Percentiles rank a stretch among this genome's conserved stretches.
phyloP scores from a whole-genome alignment of 2,329 filamentous ascomycete genomes.

The Talaromyces sp. region DNA sequence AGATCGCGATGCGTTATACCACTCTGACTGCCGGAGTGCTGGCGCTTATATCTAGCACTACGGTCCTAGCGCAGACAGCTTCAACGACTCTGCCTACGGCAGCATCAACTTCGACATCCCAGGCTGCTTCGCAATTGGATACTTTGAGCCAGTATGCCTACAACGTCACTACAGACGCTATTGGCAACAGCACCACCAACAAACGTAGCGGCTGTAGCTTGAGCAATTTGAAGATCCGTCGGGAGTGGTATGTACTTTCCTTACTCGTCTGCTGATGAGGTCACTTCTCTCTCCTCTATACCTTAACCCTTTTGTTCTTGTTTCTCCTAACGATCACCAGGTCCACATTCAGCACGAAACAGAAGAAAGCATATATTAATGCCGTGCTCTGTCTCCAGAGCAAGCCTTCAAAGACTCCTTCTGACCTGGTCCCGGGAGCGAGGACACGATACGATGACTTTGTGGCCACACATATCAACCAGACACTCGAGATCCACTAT shows the following conservation, averaged over 20 bases:
- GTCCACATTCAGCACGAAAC: slow-evolving; percentile 27
- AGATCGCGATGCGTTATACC: neutral
- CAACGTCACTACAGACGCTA: neutral
- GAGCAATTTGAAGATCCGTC: slow-evolving; percentile 18
- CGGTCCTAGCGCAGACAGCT: neutral
- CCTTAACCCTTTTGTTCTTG: neutral
- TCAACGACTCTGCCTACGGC: neutral
- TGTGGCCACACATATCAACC: slow-evolving; percentile 49
- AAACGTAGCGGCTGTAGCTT: slow-evolving; percentile 17
- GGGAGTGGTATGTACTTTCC: slow-evolving; percentile 21
- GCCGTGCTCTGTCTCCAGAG: slow-evolving; percentile 47
- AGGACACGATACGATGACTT: slow-evolving; percentile 52
- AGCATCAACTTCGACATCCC: neutral
- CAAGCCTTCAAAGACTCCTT: slow-evolving; percentile 35
- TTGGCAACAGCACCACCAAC: neutral
- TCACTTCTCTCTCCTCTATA: too few relatives aligned
- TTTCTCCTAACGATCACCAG: neutral
- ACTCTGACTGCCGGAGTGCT: neutral
- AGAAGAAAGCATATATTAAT: slow-evolving; percentile 43
- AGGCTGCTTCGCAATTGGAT: neutral
- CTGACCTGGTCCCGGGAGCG: slow-evolving; percentile 40
- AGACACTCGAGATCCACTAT: slow-evolving; percentile 45
- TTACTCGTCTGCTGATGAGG: too few relatives aligned
- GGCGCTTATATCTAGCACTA: neutral
- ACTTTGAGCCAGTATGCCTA: neutral